These are phyloP conservation scores for Linnemannia exigua DNA, from an alignment of 192 early-diverging fungal genomes.

Conservation along the genomic window DNA sequence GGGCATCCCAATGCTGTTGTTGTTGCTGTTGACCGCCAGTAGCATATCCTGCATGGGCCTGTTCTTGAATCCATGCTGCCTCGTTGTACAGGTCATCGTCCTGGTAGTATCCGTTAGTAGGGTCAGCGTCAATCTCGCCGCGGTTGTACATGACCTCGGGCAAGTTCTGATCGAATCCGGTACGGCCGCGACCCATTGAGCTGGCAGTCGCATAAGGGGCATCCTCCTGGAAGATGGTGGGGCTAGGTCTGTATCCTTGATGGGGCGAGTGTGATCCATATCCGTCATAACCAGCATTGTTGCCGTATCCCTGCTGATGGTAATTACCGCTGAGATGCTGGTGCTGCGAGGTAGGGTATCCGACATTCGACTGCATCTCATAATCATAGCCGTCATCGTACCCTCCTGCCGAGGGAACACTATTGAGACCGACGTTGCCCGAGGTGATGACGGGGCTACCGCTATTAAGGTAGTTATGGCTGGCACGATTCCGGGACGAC, in stretches of 20 bases:
- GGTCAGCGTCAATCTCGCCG: constrained; percentile 5
- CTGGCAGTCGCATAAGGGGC: constrained; percentile 20
- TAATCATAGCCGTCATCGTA: constrained; percentile 47
- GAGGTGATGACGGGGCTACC: neutral
- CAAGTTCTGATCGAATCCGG: constrained; percentile 36
- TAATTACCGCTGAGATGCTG: neutral
- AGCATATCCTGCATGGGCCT: neutral
- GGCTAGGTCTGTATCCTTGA: constrained; percentile 16
- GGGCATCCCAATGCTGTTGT: constrained; percentile 16
- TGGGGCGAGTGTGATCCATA: neutral
- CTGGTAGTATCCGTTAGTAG: constrained; percentile 25
- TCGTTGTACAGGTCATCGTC: constrained; percentile 10
- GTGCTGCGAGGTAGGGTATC: constrained; percentile 9
- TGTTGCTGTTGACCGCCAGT: neutral
- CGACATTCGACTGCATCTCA: constrained; percentile 39
- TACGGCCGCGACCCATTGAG: constrained; percentile 11
- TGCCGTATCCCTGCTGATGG: neutral
- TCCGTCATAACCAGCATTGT: neutral
- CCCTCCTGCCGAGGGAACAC: constrained; percentile 24
- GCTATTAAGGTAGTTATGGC: constrained; percentile 11
- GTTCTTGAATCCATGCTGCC: neutral
- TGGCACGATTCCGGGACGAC: neutral
- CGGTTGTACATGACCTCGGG: constrained; percentile 43
- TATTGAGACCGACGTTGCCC: constrained; percentile 21
- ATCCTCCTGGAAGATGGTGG: constrained; percentile 39